phyloP scores from a whole-genome alignment of 2,329 filamentous ascomycete genomes.

The Colletotrichum coccodes region DNA sequence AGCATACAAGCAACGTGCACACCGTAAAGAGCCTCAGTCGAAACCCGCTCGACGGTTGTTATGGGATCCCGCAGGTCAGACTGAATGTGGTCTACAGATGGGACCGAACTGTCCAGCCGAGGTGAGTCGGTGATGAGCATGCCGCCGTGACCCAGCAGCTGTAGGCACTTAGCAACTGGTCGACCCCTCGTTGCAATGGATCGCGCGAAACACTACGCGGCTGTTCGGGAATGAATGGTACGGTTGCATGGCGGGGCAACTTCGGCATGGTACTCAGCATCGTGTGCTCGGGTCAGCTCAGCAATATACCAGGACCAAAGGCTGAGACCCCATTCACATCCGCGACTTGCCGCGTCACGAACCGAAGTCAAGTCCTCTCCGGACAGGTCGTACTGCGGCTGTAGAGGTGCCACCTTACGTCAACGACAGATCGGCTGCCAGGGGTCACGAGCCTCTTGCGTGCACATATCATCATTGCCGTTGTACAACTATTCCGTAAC shows the following conservation, averaged over 20 bases:
- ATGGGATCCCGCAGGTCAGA: too few species aligned
- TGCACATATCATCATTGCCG: neutral
- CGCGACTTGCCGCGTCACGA: slow-evolving; percentile 9
- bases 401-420: neutral
- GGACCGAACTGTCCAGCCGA: neutral
- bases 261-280: slow-evolving; percentile 5
- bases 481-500: too few species aligned
- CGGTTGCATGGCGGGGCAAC: neutral
- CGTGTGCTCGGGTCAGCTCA: neutral
- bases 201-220: neutral
- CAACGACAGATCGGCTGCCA: neutral
- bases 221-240: slow-evolving; percentile 4
- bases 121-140: neutral
- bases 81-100: neutral
- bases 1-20: neutral
- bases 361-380: neutral
- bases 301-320: neutral
- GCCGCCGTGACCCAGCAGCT: neutral
- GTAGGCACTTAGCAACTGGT: neutral
- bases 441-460: neutral
- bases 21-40: too few species aligned
- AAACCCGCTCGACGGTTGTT: neutral
- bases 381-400: neutral
- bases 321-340: slow-evolving; percentile 1
- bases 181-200: neutral